Percentiles rank a stretch among this genome's conserved stretches.
phyloP scores from a whole-genome alignment of 1,284 basidiomycete genomes.

The Porphyrellus sp. region DNA sequence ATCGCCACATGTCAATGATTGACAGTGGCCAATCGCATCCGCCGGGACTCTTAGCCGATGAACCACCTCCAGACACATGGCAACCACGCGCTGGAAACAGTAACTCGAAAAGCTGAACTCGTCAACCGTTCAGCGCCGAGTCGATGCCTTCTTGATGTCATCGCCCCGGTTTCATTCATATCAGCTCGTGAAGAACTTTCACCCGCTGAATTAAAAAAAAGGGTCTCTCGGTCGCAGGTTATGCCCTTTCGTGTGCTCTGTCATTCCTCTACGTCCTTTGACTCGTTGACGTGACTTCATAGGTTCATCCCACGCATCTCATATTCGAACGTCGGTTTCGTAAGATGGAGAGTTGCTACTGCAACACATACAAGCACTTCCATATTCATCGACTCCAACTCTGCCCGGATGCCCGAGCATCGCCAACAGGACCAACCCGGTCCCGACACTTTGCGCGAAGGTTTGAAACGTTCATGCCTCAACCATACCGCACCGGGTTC shows the following conservation, averaged over 20 bases:
- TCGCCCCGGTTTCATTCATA: slow-evolving; percentile 21
- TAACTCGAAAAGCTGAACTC: not conserved
- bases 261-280: not conserved
- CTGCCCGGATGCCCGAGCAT: not conserved
- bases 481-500: not conserved
- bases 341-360: slow-evolving; percentile 13
- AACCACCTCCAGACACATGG: not conserved
- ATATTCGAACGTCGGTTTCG: slow-evolving; percentile 5
- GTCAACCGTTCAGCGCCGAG: not conserved
- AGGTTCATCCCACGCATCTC: slow-evolving; percentile 10
- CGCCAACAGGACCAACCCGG: slow-evolving; percentile 4
- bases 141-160: not conserved
- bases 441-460: slow-evolving; percentile 1
- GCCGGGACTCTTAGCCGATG: not conserved
- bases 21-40: not conserved
- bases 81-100: not conserved
- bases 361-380: slow-evolving; percentile 12
- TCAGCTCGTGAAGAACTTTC: not conserved
- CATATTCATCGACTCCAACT: not conserved
- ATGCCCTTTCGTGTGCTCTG: not conserved
- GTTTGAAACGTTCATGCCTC: slow-evolving; percentile 16
- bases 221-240: not conserved
- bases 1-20: slow-evolving; percentile 5
- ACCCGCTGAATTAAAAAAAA: not conserved
- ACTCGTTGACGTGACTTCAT: not conserved